Evolutionary conservation across 306 rosid genomes (phyloP).

Genomic region (Spatholobus suberectus): DNA sequence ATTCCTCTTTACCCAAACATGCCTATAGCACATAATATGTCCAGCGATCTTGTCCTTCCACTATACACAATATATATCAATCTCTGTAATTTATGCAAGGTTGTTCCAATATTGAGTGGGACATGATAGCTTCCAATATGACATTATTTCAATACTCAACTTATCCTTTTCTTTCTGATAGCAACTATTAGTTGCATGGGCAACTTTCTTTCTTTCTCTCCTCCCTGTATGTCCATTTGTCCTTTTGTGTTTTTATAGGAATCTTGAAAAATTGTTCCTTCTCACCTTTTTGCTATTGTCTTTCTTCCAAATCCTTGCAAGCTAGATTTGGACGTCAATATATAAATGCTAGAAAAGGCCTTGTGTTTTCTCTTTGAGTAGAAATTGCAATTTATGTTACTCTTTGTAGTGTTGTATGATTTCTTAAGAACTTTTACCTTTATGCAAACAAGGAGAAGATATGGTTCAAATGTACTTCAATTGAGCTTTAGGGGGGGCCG

Average conservation of each 20-base stretch:
- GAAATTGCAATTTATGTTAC: slow-evolving; percentile 15
- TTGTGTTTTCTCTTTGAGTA: slow-evolving; percentile 5
- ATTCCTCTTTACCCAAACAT: slow-evolving; percentile 10
- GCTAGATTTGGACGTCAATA: slow-evolving; percentile 32
- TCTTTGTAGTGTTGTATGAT: background rate
- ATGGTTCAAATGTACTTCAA: slow-evolving; percentile 5
- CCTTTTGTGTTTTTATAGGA: slow-evolving; percentile 22
- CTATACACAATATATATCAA: slow-evolving; percentile 5
- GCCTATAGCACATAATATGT: background rate
- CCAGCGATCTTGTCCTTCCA: background rate
- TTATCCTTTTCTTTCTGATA: slow-evolving; percentile 28
- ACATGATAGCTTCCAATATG: slow-evolving; percentile 25
- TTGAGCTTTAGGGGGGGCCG: background rate
- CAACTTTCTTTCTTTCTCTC: background rate
- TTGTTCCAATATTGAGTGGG: slow-evolving; percentile 31
- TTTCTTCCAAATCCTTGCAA: slow-evolving; percentile 9
- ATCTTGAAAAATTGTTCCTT: background rate
- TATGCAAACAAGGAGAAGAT: slow-evolving; percentile 21
- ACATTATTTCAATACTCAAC: slow-evolving; percentile 23
- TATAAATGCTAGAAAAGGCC: slow-evolving; percentile 22
- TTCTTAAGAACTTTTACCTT: background rate
- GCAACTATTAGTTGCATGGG: slow-evolving; percentile 39
- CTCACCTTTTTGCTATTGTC: slow-evolving; percentile 10
- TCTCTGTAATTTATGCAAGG: slow-evolving; percentile 14
- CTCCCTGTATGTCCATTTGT: slow-evolving; percentile 14